Percentiles rank a stretch among this genome's conserved stretches.
Evolutionary conservation across 306 rosid species (phyloP).

Genomic region (Dryas octopetala): DNA sequence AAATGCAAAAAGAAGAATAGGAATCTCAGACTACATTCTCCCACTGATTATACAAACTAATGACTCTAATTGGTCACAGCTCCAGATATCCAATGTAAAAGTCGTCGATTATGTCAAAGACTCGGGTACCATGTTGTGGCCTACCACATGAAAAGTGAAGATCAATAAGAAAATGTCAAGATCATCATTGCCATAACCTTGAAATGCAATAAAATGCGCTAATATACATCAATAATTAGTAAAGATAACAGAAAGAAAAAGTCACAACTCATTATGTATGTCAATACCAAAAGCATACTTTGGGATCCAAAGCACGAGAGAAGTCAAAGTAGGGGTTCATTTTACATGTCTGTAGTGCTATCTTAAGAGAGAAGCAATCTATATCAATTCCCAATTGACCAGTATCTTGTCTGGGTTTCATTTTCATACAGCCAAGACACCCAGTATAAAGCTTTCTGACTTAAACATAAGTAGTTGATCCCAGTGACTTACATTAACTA

Average conservation of each 20-base stretch:
- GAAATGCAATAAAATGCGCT: background rate
- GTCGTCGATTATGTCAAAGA: constrained; percentile 86
- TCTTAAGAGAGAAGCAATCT: background rate
- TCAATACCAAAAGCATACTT: background rate
- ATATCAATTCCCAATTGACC: background rate
- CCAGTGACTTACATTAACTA: background rate
- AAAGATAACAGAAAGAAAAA: background rate
- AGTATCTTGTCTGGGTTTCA: background rate
- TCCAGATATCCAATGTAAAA: constrained; percentile 73
- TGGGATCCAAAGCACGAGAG: background rate
- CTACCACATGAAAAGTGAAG: constrained; percentile 42
- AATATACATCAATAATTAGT: background rate
- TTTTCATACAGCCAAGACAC: background rate
- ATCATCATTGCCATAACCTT: background rate
- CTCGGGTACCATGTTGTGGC: constrained; percentile 94
- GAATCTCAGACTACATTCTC: constrained; percentile 13
- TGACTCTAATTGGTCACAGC: constrained; percentile 25
- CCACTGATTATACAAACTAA: constrained; percentile 10
- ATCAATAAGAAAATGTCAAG: background rate
- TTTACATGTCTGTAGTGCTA: background rate
- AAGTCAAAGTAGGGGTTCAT: background rate
- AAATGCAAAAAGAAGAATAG: constrained; percentile 14
- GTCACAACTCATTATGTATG: background rate
- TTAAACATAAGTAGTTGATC: constrained; percentile 3
- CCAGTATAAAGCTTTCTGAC: background rate